A percentile compares a stretch with the other conserved stretches of the same genome.
phyloP scores from a whole-genome alignment of 257 asterid genomes.

The Vinca minor region DNA sequence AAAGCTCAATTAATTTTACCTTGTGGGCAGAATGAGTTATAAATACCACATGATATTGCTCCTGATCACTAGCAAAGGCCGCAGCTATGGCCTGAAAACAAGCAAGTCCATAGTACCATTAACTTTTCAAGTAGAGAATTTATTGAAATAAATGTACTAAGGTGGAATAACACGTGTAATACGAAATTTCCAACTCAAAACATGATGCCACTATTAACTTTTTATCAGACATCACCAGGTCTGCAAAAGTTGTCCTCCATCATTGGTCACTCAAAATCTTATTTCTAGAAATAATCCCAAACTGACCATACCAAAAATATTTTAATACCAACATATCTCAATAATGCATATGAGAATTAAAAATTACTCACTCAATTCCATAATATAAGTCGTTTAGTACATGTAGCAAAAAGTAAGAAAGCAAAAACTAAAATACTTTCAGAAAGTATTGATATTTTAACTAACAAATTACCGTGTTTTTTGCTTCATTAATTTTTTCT shows the following conservation, averaged over 20 bases:
- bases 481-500: no score
- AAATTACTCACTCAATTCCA: no score
- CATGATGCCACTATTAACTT: neutral
- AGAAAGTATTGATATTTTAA: no score
- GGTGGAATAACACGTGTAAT: neutral
- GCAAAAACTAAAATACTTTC: no score
- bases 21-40: constrained; percentile 79
- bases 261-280: neutral
- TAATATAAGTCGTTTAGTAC: no score
- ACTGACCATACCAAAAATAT: neutral
- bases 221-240: no score
- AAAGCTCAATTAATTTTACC: constrained; percentile 25
- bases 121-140: neutral
- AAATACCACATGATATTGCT: constrained; percentile 51
- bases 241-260: no score
- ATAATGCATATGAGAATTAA: neutral
- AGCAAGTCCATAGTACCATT: neutral
- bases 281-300: neutral
- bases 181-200: neutral
- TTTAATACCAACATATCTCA: neutral
- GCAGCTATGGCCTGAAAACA: constrained; percentile 70
- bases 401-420: no score
- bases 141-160: neutral
- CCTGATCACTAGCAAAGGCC: constrained; percentile 70
- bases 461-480: no score